These are phyloP conservation scores for Fusarium pilosicola DNA, from an alignment of 2,329 filamentous ascomycete genomes.

Conservation along the genomic window DNA sequence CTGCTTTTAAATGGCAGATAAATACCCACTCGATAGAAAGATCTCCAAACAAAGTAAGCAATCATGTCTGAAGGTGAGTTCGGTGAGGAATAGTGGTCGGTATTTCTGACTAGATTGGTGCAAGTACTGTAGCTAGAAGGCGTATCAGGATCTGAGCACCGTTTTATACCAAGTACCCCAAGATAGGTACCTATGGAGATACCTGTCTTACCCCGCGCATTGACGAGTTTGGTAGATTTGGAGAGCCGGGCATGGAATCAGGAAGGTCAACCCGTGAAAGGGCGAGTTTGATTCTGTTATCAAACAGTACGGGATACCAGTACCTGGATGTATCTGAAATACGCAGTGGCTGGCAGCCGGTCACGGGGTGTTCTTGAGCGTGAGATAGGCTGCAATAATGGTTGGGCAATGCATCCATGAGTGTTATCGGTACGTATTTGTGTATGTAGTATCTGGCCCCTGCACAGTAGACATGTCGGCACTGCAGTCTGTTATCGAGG, in stretches of 20 bases:
- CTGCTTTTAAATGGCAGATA: background rate
- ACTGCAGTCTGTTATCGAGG: slow-evolving; percentile 27
- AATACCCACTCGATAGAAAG: background rate
- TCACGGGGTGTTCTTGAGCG: background rate
- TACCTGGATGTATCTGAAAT: background rate
- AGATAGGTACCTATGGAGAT: slow-evolving; percentile 16
- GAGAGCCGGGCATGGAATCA: slow-evolving; percentile 18
- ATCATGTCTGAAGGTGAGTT: slow-evolving; percentile 13
- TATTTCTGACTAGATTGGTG: slow-evolving; percentile 8
- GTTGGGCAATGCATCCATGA: slow-evolving; percentile 11
- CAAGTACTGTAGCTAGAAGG: slow-evolving; percentile 23
- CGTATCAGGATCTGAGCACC: background rate
- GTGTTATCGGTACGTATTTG: slow-evolving; percentile 11
- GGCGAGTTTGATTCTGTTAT: background rate
- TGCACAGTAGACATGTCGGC: slow-evolving; percentile 4
- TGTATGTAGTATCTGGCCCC: background rate
- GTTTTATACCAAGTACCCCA: slow-evolving; percentile 2
- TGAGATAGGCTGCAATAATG: background rate
- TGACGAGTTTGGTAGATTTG: slow-evolving; percentile 8
- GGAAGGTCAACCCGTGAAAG: slow-evolving; percentile 30
- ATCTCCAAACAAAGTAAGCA: slow-evolving; percentile 9
- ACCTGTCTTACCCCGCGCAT: slow-evolving; percentile 16
- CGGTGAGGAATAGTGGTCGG: slow-evolving; percentile 18
- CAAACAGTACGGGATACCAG: background rate
- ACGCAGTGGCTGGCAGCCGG: background rate